phyloP scores from a whole-genome alignment of 176 grass and related monocot species.

The Carex littledalei region DNA sequence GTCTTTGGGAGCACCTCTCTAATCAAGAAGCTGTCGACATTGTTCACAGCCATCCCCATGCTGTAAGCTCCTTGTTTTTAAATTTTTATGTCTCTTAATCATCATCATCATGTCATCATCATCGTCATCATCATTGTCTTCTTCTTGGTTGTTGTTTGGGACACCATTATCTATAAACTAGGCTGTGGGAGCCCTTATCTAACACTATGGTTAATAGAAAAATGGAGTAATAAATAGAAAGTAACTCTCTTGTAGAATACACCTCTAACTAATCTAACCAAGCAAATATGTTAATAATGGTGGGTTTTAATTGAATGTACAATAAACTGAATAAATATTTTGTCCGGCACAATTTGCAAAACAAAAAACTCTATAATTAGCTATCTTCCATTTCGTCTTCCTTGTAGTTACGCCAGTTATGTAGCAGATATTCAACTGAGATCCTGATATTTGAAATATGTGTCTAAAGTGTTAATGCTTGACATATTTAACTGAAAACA shows the following conservation, averaged over 20 bases:
- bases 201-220: not conserved
- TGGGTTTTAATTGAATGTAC: not conserved
- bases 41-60: conserved; percentile 64
- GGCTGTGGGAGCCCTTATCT: not conserved
- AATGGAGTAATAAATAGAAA: not conserved
- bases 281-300: not conserved
- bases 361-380: not conserved
- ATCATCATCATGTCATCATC: not conserved
- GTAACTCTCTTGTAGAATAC: not conserved
- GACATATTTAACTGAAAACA: not conserved
- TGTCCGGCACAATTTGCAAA: not conserved
- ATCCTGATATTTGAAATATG: not conserved
- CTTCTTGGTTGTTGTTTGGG: not conserved
- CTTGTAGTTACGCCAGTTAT: not conserved
- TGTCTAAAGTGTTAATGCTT: not conserved
- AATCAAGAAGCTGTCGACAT: conserved; percentile 85
- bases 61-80: conserved; percentile 49
- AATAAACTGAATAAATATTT: not conserved
- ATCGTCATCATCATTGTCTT: not conserved
- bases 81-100: not conserved
- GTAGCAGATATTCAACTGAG: not conserved
- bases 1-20: conserved; percentile 84
- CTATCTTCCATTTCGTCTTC: not conserved
- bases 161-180: not conserved
- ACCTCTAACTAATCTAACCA: not conserved